Base-by-base conservation (phyloP, 352 stramenopile species). In the Phytophthora macrochlamydospora region DNA sequence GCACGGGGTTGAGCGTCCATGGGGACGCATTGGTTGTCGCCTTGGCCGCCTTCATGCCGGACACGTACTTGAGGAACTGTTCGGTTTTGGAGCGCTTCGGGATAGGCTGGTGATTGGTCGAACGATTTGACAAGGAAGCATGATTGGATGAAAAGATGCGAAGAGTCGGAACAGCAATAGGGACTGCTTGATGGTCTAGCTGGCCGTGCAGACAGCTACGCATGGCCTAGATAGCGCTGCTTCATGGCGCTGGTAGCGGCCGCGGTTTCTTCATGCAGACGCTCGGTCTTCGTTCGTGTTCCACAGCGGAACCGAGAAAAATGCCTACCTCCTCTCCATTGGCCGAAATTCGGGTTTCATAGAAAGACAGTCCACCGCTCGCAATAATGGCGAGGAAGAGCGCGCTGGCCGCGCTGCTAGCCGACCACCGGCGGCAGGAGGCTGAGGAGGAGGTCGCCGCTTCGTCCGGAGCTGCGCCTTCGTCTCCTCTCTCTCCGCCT, bases 1-100 rank as follows among this genome's bases (percentile, higher is more conserved):
- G 84, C 68, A 91, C 73, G 28, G 80, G 65, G 63, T 83, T 83
- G 29, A 75, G 30, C 37, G 53, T 56, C 58, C 60, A 60, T n/a
- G 55, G 8, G n/a, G 42, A 29, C n/a, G 67, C 24, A 24, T 24
- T 29, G 57, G 14, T 43, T 72, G 42, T 5, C 31, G 56, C 45
- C 31, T 67, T 24, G 18, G 29, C 45, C 14, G 38, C 24, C 59
- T 71, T 70, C 69, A 75, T 80, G 46, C 53, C 50, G 28, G 18
- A 24, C 18, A 43, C 29, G 29, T 12, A 58, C 38, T 49, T 45
- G 5, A 28, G 43, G 18, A 13, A 54, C 3, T 14, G 24, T 65
- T 63, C 51, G 18, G 44, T 67, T 54, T 51, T 62, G 50, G 18
- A 45, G 38, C 42, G 51, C 56, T 65, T 28, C 4, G 52, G 51